Base-by-base conservation (phyloP, 208 protist species). In the Crithidia thermophila region DNA sequence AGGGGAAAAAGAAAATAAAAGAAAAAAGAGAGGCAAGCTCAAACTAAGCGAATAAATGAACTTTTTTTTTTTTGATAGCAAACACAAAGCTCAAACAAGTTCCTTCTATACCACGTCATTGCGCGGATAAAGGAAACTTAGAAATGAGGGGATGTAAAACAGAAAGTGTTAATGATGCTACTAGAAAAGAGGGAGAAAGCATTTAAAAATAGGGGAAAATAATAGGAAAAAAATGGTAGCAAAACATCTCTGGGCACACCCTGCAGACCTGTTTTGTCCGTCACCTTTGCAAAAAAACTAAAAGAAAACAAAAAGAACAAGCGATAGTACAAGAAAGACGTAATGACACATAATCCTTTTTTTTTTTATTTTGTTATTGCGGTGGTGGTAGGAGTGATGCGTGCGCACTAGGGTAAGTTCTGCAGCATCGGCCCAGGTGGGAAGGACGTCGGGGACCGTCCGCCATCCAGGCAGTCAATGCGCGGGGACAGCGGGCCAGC, bases 401-500 rank as follows among this genome's bases (percentile, higher is more conserved):
- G 43, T n/a, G 14, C 43, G 43, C 43, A 50, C 50, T 1, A n/a
- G 20, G 21, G 14, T 3, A 34, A 30, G 34, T 10, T 34, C 18
- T 18, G 45, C 43, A 40, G 18, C 9, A 43, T 42, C 16, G 55
- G 53, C 18, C 30, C 33, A 39, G 53, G 58, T 23, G 42, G 43
- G 8, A 58, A 18, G 11, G n/a, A 60, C n/a, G 43, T 47, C 25
- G 39, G 34, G 18, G 46, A 42, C 23, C 11, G 27, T 30, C 47
- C 42, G 31, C 28, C 51, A 23, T 71, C 51, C 45, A 78, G 43
- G 30, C 59, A 72, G 46, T 66, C 55, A 33, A 72, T 72, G 61
- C 67, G 58, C 53, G 67, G 47, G 50, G 63, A 72, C 50, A 70
- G 60, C 67, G 66, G 63, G 9, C 68, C 65, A 18, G 55, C 57